These are phyloP conservation scores for Cryptococcus sp. DNA, from an alignment of 1,284 basidiomycete genomes.

Conservation along the genomic window DNA sequence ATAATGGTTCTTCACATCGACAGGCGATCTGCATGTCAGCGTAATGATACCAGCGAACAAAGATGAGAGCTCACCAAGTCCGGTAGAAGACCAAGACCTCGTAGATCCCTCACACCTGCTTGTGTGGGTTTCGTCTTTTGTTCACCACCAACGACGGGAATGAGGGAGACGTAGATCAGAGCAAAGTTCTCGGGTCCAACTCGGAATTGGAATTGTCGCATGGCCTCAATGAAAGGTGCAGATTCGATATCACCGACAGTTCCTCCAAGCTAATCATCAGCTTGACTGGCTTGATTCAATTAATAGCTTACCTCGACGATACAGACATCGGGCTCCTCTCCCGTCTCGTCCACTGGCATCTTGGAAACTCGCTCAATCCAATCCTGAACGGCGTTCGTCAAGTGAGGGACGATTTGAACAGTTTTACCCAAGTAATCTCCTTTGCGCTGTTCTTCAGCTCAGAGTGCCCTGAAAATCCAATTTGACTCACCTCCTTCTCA, in stretches of 20 bases:
- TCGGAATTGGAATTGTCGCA: conserved; percentile 99
- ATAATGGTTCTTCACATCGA: conserved; percentile 64
- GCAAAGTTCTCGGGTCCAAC: conserved; percentile 97
- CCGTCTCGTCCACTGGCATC: conserved; percentile 90
- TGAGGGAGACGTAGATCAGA: conserved; percentile 94
- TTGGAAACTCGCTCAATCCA: conserved; percentile 96
- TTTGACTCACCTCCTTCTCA: conserved; percentile 78
- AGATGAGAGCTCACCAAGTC: conserved; percentile 66
- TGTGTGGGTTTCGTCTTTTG: conserved; percentile 99
- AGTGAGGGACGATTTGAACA: conserved; percentile 94
- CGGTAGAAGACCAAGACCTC: conserved; percentile 87
- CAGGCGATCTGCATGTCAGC: conserved; percentile 71
- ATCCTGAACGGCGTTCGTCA: conserved; percentile 96
- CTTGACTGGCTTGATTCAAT: neutral
- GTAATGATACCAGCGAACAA: neutral
- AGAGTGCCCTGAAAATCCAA: neutral
- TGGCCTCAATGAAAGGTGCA: conserved; percentile 95
- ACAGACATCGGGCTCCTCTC: conserved; percentile 90
- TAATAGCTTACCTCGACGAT: conserved; percentile 75
- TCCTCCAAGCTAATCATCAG: conserved; percentile 71
- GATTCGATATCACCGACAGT: conserved; percentile 96
- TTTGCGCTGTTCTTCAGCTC: conserved; percentile 58
- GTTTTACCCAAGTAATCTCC: conserved; percentile 99
- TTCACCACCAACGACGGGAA: conserved; percentile 96
- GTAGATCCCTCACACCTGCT: conserved; percentile 89